Base-by-base conservation (phyloP, 2,329 filamentous ascomycete species). In the Monilinia polystroma region DNA sequence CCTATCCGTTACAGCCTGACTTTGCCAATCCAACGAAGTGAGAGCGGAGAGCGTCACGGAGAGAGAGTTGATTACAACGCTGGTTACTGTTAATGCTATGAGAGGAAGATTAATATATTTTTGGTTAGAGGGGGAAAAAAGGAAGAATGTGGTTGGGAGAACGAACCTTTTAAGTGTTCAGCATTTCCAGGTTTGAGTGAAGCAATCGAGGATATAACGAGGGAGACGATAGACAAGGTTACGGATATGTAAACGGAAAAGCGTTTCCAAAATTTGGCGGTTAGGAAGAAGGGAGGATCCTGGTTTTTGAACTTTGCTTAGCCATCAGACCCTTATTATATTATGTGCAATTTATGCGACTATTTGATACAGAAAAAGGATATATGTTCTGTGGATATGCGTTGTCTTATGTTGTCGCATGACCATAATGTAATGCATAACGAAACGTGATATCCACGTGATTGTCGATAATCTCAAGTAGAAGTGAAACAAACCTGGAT, bases 1-100 rank as follows among this genome's bases (percentile, higher is more conserved):
- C 14, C 64, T 54, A 51, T 74, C 71, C 62, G 70, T 66, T n/a
- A 70, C 72, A 4, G 63, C 53, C 41, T 73, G 47, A 7, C 54
- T 68, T 54, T 71, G 69, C 72, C 72, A 74, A 56, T 74, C 73
- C 20, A 74, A 56, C 49, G 69, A 71, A 0, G 73, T 74, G 18
- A 73, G 67, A 0, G 73, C 72, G 0, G 72, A 70, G 0, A 74
- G 64, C 1, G 68, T 53, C 1, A 74, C 66, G 0, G 71, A 72
- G 29, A 73, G 23, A 16, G 59, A 66, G 53, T 74, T 74, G 32
- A 74, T 66, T 2, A 73, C 56, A 16, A 74, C 70, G 2, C 69
- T 64, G 8, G 72, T 56, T 14, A 74, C 66, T 38, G 67, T 70
- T n/a, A 73, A 45, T 3, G 70, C 72, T 73, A 43, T 66, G 58